A percentile compares a stretch with the other conserved stretches of the same genome.
Evolutionary conservation across 1,284 basidiomycete species (phyloP).

Genomic region (Ganoderma leucocontextum): DNA sequence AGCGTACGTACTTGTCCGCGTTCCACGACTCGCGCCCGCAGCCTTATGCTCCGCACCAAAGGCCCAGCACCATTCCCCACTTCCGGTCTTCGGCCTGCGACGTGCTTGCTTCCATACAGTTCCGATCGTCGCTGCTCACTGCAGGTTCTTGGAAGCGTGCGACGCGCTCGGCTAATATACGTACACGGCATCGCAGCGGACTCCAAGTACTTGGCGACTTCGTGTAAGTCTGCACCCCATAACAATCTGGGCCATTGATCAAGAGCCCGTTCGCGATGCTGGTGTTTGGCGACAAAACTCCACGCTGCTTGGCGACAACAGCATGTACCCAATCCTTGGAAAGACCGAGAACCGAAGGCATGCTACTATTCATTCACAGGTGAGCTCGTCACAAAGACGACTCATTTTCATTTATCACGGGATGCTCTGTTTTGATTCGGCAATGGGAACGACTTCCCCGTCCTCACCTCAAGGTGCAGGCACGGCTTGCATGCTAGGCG

Average conservation of each 20-base stretch:
- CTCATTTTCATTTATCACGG: not conserved
- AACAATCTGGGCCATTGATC: not conserved
- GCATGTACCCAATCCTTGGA: not conserved
- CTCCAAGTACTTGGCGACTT: not conserved
- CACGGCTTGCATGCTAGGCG: not conserved
- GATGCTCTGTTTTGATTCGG: not conserved
- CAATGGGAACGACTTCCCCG: not conserved
- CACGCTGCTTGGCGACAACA: not conserved
- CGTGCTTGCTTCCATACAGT: not conserved
- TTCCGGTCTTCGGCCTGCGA: not conserved
- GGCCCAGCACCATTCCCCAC: conserved; percentile 1
- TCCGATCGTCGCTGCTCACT: not conserved
- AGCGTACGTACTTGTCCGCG: conserved; percentile 3
- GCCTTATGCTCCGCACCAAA: not conserved
- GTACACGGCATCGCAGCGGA: conserved; percentile 4
- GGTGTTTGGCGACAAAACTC: not conserved
- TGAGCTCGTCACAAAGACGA: not conserved
- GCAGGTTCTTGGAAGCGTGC: not conserved
- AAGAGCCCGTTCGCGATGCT: not conserved
- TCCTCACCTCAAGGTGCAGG: not conserved
- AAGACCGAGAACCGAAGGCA: not conserved
- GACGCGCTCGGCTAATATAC: not conserved
- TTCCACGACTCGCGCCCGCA: not conserved
- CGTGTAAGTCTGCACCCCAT: not conserved
- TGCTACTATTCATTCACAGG: not conserved